Base-by-base conservation (phyloP, 2,329 filamentous ascomycete genomes). In the Neurospora sp. region DNA sequence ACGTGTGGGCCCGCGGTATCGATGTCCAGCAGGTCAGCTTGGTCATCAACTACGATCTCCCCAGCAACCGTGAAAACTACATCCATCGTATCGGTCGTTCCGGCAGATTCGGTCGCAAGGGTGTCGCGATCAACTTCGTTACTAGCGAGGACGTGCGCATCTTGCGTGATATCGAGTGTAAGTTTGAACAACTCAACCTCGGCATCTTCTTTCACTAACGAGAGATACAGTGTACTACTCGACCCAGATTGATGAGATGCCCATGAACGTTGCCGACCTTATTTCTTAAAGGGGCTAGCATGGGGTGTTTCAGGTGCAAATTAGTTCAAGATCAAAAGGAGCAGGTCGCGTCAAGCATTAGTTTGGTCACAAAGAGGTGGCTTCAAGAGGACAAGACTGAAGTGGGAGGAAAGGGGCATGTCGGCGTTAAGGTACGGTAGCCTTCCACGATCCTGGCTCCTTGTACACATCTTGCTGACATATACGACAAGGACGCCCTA, bases 81-180 rank as follows among this genome's bases (percentile, higher is more conserved):
- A 99, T 99, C 80, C 96, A 99, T 86, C 92, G 96, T 82, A 99
- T 99, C 80, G 96, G 96, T 89, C 95, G 96, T 90, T 94, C 94
- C 86, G 96, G 96, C 86, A 94, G 96, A 87, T 99, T 99, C 87
- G 96, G 96, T 84, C 93, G 96, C 84, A 99, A 99, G 91, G 96
- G 96, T 91, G 96, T 99, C 82, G 96, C 96, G 80, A 99, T 99
- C 89, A 99, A 99, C 92, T 99, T 99, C 82, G 96, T 99, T 82
- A 98, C 95, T 73, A 93, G 93, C 78, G 96, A 99, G 76, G 96
- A 99, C 84, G 96, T 99, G 79, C 93, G 95, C 83, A 98, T 99
- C 92, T 96, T 99, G 92, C 90, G 96, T 82, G 96, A 99, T 85
- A 99, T 99, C 78, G 96, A 99, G 84, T 62, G 52, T 62, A 62